phyloP scores from a whole-genome alignment of 1,284 basidiomycete species.

The Apiotrichum brassicae region DNA sequence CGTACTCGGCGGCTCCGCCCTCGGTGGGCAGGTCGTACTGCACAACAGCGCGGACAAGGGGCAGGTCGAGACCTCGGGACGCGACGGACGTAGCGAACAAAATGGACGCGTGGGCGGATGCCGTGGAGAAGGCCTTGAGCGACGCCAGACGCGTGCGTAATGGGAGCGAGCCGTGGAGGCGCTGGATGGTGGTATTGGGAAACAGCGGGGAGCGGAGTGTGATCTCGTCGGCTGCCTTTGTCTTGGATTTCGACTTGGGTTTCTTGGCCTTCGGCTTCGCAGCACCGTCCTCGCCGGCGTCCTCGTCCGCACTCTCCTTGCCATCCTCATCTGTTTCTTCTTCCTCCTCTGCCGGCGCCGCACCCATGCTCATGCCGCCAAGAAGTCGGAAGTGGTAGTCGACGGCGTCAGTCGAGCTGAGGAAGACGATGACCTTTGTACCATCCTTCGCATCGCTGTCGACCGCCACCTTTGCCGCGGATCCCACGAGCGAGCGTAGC shows the following conservation, averaged over 20 bases:
- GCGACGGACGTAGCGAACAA: constrained; percentile 95
- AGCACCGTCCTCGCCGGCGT: constrained; percentile 27
- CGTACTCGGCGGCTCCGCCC: constrained; percentile 91
- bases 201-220: constrained; percentile 66
- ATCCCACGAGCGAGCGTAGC: constrained; percentile 63
- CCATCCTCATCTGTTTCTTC: constrained; percentile 25
- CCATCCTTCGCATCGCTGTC: constrained; percentile 28
- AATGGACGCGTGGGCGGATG: constrained; percentile 53
- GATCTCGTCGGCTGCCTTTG: constrained; percentile 47
- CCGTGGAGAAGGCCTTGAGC: constrained; percentile 68
- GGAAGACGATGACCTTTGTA: constrained; percentile 77
- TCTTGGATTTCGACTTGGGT: constrained; percentile 17
- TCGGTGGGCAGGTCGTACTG: constrained; percentile 98
- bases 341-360: constrained; percentile 26
- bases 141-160: constrained; percentile 74
- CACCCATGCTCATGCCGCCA: constrained; percentile 67
- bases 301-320: constrained; percentile 37
- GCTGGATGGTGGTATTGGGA: constrained; percentile 73
- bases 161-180: constrained; percentile 90
- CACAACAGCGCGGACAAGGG: constrained; percentile 86
- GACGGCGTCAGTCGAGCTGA: constrained; percentile 94
- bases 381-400: constrained; percentile 95
- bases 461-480: constrained; percentile 20
- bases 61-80: constrained; percentile 93
- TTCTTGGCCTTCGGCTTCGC: constrained; percentile 21